A percentile compares a stretch with the other conserved stretches of the same genome.
phyloP scores from a whole-genome alignment of 345 rosid genomes.

The Acer campestre region DNA sequence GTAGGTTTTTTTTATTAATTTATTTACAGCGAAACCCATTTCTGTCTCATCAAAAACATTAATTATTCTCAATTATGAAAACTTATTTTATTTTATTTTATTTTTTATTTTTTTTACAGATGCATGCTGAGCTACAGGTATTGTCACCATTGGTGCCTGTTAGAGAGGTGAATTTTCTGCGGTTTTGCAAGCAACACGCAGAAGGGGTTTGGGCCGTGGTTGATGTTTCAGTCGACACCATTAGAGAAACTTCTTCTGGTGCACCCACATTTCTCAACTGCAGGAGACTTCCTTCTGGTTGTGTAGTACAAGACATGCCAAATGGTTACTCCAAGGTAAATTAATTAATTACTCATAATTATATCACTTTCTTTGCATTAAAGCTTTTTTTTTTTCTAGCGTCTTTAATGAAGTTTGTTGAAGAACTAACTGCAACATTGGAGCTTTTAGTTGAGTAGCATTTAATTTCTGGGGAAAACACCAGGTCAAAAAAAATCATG shows the following conservation, averaged over 20 bases:
- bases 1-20: constrained; percentile 36
- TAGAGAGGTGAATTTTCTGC: constrained; percentile 78
- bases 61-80: too few relatives aligned
- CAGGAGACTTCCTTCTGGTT: constrained; percentile 96
- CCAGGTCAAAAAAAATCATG: constrained; percentile 28
- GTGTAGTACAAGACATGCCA: constrained; percentile 95
- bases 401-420: constrained; percentile 42
- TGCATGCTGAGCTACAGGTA: constrained; percentile 91
- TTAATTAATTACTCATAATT: not conserved
- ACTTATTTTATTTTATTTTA: too few relatives aligned
- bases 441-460: constrained; percentile 14
- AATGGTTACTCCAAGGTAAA: constrained; percentile 94
- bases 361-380: constrained; percentile 18
- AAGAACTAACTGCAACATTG: constrained; percentile 21
- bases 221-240: constrained; percentile 78
- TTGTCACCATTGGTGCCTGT: constrained; percentile 95
- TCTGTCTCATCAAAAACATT: not conserved
- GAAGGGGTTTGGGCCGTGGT: constrained; percentile 97
- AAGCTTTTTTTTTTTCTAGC: not conserved
- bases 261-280: constrained; percentile 53
- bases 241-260: constrained; percentile 53
- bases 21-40: not conserved
- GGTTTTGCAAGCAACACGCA: constrained; percentile 93
- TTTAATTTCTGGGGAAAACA: constrained; percentile 30
- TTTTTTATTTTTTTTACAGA: constrained; percentile 32